Evolutionary conservation across 176 grass and related monocot species (phyloP), one percentile per base, ranked within the genome.

Genomic region (Saccharum officinarum): DNA sequence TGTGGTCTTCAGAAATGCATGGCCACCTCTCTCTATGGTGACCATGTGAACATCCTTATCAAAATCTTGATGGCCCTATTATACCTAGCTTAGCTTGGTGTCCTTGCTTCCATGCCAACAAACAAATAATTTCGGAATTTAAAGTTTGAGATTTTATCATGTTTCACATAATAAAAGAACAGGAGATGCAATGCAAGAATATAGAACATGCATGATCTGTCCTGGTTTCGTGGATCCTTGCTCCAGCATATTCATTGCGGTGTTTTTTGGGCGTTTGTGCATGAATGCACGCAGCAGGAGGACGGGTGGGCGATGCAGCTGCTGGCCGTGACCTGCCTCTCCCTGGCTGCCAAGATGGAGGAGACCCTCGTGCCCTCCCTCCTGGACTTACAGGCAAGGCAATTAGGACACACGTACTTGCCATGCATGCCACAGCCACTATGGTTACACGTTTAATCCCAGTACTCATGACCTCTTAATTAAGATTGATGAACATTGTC

Each of bases 301-400:
- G 91, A 94, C 87, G 90, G 91, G 89, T 99, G 97, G 97, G 92
- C 90, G 68, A 92, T 99, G 97, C 88, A 99, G 76, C 82, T 99
- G 82, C 88, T 99, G 76, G 92, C 94, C 73, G 97, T 92, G 86
- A 89, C 94, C 68, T 94, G 97, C 86, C 90, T 99, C 84, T 99
- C 97, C 60, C 83, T 99, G 44, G 94, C 97, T 81, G 86, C 93
- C 81, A 99, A 99, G 76, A 94, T 99, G 94, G 97, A 99, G 84
- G 97, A 99, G 71, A 94, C 88, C 31, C 26, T 97, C 16, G 82
- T 99, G 64, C 97, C 97, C 57, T 91, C 88, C 52, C 92, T 99
- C 38, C 84, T 94, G 42, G 97, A 97, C 79, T 76, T 99, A 75
- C 97, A 99, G 92, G 97, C 82, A 91, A 90, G 85, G 74, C 62